These are phyloP conservation scores for Barbatosphaeria neglecta DNA, from an alignment of 495 filamentous ascomycete genomes.

Conservation along the genomic window DNA sequence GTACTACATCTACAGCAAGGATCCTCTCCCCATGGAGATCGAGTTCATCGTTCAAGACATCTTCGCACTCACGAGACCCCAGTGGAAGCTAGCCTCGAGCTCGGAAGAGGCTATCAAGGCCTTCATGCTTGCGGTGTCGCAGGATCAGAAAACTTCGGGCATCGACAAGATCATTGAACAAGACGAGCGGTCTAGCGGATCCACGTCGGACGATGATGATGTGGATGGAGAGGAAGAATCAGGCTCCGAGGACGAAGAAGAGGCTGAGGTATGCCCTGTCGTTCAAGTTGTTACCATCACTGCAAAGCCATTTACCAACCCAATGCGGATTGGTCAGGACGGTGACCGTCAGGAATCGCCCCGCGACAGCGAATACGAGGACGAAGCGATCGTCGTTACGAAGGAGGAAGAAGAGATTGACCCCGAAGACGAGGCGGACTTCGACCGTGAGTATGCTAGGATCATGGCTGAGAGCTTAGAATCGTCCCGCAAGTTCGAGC, in stretches of 20 bases:
- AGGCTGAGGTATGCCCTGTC: slow-evolving; percentile 28
- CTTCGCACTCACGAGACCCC: slow-evolving; percentile 67
- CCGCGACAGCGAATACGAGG: slow-evolving; percentile 50
- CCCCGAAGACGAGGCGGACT: slow-evolving; percentile 90
- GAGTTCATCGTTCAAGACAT: slow-evolving; percentile 96
- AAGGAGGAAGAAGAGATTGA: slow-evolving; percentile 83
- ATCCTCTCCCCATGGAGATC: slow-evolving; percentile 87
- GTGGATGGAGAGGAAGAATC: slow-evolving; percentile 33
- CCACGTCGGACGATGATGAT: slow-evolving; percentile 55
- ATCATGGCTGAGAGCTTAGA: slow-evolving; percentile 98
- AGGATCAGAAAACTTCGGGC: slow-evolving; percentile 73
- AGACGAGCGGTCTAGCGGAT: slow-evolving; percentile 56
- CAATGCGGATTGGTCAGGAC: slow-evolving; percentile 23
- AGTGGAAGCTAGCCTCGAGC: slow-evolving; percentile 77
- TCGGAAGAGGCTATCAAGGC: slow-evolving; percentile 72
- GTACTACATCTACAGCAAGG: slow-evolving; percentile 95
- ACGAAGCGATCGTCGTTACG: slow-evolving; percentile 84
- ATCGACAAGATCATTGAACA: slow-evolving; percentile 51
- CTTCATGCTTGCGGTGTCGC: slow-evolving; percentile 77
- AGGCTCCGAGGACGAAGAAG: slow-evolving; percentile 38
- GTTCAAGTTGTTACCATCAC: too few relatives aligned
- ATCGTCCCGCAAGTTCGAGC: slow-evolving; percentile 74
- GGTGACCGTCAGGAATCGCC: slow-evolving; percentile 30
- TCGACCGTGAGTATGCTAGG: slow-evolving; percentile 95
- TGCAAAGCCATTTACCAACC: slow-evolving; percentile 5